These are phyloP conservation scores for Podila epigama DNA, from an alignment of 192 early-diverging fungal species.

Conservation along the genomic window DNA sequence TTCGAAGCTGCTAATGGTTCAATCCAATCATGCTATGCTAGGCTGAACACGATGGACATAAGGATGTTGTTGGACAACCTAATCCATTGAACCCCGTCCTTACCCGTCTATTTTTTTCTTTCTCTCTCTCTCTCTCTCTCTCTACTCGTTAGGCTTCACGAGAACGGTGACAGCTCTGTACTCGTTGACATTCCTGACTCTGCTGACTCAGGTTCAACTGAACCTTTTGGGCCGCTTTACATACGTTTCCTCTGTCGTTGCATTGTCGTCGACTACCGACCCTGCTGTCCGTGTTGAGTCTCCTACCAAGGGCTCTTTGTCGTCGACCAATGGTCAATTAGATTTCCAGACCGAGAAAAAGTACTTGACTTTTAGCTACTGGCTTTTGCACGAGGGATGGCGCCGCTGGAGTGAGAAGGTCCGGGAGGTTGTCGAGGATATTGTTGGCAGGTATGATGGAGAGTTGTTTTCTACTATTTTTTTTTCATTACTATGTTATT, in stretches of 20 bases:
- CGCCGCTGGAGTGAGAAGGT: slow-evolving; percentile 73
- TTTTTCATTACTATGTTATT: too few species aligned
- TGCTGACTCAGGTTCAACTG: slow-evolving; percentile 88
- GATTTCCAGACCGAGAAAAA: slow-evolving; percentile 73
- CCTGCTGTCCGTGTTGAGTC: slow-evolving; percentile 54
- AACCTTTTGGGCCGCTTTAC: slow-evolving; percentile 91
- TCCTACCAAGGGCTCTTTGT: slow-evolving; percentile 29
- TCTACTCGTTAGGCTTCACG: slow-evolving; percentile 71
- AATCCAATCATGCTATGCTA: too few species aligned
- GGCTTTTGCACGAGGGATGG: slow-evolving; percentile 91
- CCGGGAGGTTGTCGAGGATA: slow-evolving; percentile 67
- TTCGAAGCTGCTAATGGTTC: not conserved
- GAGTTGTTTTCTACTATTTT: not conserved
- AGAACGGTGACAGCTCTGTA: slow-evolving; percentile 88
- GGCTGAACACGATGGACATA: too few species aligned
- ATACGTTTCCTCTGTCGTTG: slow-evolving; percentile 79
- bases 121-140: too few species aligned
- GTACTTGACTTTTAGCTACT: slow-evolving; percentile 93
- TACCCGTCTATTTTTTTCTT: too few species aligned
- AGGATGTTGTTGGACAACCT: too few species aligned
- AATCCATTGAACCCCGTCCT: too few species aligned
- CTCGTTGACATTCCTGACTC: slow-evolving; percentile 81
- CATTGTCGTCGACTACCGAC: slow-evolving; percentile 57
- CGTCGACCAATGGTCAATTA: slow-evolving; percentile 44
- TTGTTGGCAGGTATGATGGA: slow-evolving; percentile 60